phyloP scores from a whole-genome alignment of 352 stramenopile genomes.

The Globisporangium sylvaticum region DNA sequence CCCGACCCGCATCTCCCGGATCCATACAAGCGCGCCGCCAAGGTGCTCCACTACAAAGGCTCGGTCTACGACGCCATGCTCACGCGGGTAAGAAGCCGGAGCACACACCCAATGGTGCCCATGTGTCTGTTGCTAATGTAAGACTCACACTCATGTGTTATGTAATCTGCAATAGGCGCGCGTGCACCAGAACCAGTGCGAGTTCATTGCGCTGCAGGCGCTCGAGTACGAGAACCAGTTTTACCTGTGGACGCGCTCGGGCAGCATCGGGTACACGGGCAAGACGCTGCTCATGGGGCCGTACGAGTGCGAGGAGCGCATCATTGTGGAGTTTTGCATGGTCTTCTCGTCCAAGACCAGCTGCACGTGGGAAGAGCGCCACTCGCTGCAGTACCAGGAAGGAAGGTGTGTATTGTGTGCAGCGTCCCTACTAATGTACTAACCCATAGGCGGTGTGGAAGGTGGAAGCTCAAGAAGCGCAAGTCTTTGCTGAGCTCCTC shows the following conservation, averaged over 20 bases:
- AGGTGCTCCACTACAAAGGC: conserved; percentile 33
- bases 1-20: conserved; percentile 51
- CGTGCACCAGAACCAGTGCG: conserved; percentile 57
- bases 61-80: conserved; percentile 63
- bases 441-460: neutral
- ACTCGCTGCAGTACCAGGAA: conserved; percentile 46
- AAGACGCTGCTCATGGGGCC: conserved; percentile 44
- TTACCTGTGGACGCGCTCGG: conserved; percentile 50
- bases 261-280: conserved; percentile 37
- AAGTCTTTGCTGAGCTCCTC: neutral
- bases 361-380: conserved; percentile 50
- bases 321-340: conserved; percentile 42
- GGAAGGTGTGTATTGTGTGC: conserved; percentile 26
- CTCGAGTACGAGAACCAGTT: conserved; percentile 43
- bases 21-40: conserved; percentile 32
- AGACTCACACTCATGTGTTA: too few species aligned
- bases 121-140: too few species aligned
- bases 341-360: conserved; percentile 50
- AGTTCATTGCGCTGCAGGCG: conserved; percentile 64
- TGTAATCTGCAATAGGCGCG: conserved; percentile 28
- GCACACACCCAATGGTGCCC: too few species aligned
- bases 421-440: neutral
- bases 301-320: conserved; percentile 30
- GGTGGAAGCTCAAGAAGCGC: conserved; percentile 1
- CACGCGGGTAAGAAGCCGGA: conserved; percentile 30